Conservation (phyloP, 352 stramenopile genomes). For the Globisporangium polare region DNA sequence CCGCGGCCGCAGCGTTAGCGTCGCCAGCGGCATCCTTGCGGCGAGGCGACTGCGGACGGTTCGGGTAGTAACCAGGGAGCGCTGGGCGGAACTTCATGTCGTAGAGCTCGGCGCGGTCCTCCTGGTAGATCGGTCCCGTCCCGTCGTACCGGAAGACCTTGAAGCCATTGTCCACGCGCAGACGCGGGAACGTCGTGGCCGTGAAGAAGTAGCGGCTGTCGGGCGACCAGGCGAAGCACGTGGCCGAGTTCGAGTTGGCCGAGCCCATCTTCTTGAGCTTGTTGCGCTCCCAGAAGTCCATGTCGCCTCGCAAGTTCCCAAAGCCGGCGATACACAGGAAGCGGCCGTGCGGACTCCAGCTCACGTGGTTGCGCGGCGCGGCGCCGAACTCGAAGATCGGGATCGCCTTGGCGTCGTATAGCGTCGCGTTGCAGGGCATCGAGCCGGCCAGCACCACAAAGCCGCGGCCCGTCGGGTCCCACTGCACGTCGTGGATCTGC, state of each 20-base stretch:
- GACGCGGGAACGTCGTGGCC: conserved; percentile 95
- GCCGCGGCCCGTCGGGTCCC: conserved; percentile 88
- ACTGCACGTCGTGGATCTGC: conserved; percentile 93
- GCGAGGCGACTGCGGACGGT: conserved; percentile 81
- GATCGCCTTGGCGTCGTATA: conserved; percentile 96
- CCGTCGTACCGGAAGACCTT: conserved; percentile 97
- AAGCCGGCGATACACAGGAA: conserved; percentile 96
- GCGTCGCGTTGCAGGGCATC: conserved; percentile 94
- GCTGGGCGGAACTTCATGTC: conserved; percentile 87
- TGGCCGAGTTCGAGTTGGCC: conserved; percentile 77
- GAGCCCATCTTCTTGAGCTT: conserved; percentile 94
- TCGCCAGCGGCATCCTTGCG: conserved; percentile 53
- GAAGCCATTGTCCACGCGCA: conserved; percentile 98
- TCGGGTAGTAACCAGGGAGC: conserved; percentile 73
- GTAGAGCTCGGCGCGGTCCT: conserved; percentile 80
- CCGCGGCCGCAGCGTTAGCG: conserved; percentile 24
- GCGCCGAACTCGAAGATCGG: conserved; percentile 96
- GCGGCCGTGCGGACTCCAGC: conserved; percentile 93
- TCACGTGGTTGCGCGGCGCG: conserved; percentile 94
- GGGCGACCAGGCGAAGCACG: conserved; percentile 90
- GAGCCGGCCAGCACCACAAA: conserved; percentile 95
- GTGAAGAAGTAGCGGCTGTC: conserved; percentile 95
- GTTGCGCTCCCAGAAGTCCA: conserved; percentile 95
- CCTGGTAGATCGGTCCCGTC: conserved; percentile 80
- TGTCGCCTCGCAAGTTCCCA: conserved; percentile 96